These are phyloP conservation scores for Sporormia fimetaria DNA, from an alignment of 495 filamentous ascomycete species.

Conservation along the genomic window DNA sequence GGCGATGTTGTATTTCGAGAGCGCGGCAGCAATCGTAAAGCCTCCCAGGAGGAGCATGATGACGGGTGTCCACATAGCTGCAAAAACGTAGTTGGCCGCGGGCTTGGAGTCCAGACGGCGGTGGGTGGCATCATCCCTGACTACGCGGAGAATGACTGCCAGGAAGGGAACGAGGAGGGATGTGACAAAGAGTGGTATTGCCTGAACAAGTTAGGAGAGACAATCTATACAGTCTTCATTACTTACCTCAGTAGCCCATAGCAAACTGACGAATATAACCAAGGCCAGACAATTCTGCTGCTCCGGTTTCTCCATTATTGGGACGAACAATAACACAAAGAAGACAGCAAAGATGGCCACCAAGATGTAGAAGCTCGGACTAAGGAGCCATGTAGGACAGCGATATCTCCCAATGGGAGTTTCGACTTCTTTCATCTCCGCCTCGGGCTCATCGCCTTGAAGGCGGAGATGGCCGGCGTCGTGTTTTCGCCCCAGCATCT, in stretches of 20 bases:
- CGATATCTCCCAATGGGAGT: conserved; percentile 73
- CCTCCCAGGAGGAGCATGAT: conserved; percentile 97
- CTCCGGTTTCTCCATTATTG: conserved; percentile 71
- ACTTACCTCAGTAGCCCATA: conserved; percentile 89
- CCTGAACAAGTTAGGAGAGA: conserved; percentile 40
- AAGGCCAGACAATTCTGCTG: conserved; percentile 95
- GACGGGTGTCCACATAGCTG: conserved; percentile 97
- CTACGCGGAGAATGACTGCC: conserved; percentile 73
- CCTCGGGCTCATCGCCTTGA: conserved; percentile 66
- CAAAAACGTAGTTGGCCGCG: conserved; percentile 71
- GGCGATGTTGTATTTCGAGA: conserved; percentile 96
- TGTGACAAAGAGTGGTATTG: conserved; percentile 94
- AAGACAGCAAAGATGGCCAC: conserved; percentile 62
- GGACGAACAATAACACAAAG: conserved; percentile 53
- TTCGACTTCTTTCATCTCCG: conserved; percentile 51
- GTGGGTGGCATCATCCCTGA: conserved; percentile 61
- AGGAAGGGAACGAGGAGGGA: conserved; percentile 89
- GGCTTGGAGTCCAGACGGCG: conserved; percentile 62
- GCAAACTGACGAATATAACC: conserved; percentile 80
- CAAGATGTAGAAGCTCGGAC: conserved; percentile 67
- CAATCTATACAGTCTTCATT: not conserved
- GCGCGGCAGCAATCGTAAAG: conserved; percentile 87
- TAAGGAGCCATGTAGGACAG: conserved; percentile 73
- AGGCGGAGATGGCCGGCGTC: conserved; percentile 59
- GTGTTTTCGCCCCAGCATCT: conserved; percentile 63